phyloP scores from a whole-genome alignment of 2,329 filamentous ascomycete genomes.

The Myrmaecium sp. region DNA sequence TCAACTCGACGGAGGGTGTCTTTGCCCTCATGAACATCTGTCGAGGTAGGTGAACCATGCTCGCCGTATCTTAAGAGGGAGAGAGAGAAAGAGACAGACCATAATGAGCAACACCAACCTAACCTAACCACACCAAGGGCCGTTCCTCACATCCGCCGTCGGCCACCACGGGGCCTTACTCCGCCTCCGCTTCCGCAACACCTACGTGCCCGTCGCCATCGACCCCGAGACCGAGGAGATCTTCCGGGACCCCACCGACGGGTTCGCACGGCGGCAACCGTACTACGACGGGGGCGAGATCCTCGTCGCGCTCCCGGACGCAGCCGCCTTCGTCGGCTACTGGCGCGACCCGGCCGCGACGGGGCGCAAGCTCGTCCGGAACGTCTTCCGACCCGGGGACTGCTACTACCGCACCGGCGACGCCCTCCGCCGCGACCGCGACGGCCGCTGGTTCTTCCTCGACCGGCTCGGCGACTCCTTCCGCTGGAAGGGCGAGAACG shows the following conservation, averaged over 20 bases:
- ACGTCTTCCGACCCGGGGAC: slow-evolving; percentile 31
- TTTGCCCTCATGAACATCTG: slow-evolving; percentile 44
- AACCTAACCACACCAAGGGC: slow-evolving; percentile 25
- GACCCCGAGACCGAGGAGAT: slow-evolving; percentile 53
- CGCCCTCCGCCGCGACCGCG: slow-evolving; percentile 24
- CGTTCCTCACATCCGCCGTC: slow-evolving; percentile 46
- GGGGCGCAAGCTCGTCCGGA: slow-evolving; percentile 32
- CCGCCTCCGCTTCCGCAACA: slow-evolving; percentile 35
- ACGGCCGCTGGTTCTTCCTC: slow-evolving; percentile 32
- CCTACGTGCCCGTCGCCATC: slow-evolving; percentile 48
- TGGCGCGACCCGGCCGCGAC: slow-evolving; percentile 52
- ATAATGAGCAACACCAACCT: too few relatives aligned
- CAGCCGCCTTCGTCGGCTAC: slow-evolving; percentile 50
- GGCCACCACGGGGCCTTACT: slow-evolving; percentile 53
- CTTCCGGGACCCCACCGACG: slow-evolving; percentile 46
- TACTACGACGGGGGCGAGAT: slow-evolving; percentile 63
- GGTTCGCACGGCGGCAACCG: slow-evolving; percentile 44
- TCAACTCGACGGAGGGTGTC: slow-evolving; percentile 60
- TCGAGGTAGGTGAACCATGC: slow-evolving; percentile 15
- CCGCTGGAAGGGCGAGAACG: slow-evolving; percentile 34
- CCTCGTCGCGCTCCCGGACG: slow-evolving; percentile 42
- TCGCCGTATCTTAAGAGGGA: background rate
- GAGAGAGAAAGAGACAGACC: too few relatives aligned
- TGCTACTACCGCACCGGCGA: slow-evolving; percentile 32
- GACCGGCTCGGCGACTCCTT: slow-evolving; percentile 32